Evolutionary conservation across 176 grass and related monocot genomes (phyloP).

Genomic region (Pontederia paniculata): DNA sequence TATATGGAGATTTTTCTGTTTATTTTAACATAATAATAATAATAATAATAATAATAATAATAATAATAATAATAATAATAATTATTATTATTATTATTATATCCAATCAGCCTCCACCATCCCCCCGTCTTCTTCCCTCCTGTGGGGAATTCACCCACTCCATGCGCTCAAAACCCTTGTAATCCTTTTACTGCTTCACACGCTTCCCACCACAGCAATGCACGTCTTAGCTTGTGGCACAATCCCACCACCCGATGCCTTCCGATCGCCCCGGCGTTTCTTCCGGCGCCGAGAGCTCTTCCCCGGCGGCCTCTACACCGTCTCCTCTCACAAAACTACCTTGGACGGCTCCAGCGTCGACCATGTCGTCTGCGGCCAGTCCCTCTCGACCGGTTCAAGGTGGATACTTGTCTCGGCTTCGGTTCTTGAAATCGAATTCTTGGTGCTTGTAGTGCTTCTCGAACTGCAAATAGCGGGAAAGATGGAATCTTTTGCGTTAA

Average conservation of each 20-base stretch:
- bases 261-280: constrained; percentile 12
- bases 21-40: too few relatives aligned
- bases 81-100: too few relatives aligned
- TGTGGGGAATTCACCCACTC: background rate
- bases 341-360: constrained; percentile 2
- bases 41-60: too few relatives aligned
- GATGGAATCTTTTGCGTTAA: too few relatives aligned
- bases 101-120: background rate
- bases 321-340: background rate
- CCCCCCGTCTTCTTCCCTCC: background rate
- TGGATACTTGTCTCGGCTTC: background rate
- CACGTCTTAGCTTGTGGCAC: constrained; percentile 19
- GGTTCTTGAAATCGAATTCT: background rate
- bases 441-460: too few relatives aligned
- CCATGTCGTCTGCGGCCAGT: constrained; percentile 20
- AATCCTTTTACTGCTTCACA: background rate
- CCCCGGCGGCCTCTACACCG: constrained; percentile 20
- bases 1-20: too few relatives aligned
- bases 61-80: too few relatives aligned
- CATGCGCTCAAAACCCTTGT: too few relatives aligned
- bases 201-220: constrained; percentile 15
- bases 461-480: too few relatives aligned
- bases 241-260: constrained; percentile 13
- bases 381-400: background rate
- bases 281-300: constrained; percentile 31